Evolutionary conservation across 345 rosid genomes (phyloP), one percentile per base, ranked within the genome.

Genomic region (Isatis tinctoria): DNA sequence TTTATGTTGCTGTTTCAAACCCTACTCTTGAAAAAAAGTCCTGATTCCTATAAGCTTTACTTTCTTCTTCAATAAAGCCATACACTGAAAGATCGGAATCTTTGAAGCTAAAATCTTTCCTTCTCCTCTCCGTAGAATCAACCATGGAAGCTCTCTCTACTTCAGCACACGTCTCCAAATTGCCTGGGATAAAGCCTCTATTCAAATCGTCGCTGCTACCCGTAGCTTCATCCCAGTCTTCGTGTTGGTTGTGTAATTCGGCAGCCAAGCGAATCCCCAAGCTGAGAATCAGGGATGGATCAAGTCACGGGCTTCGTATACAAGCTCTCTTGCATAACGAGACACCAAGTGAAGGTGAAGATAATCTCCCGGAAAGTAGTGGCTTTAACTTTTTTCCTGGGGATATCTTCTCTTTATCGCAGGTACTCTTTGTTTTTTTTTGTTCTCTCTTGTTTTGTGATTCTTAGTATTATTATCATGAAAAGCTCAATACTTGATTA

Each of bases 141-240:
- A 57, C 79, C 73, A 87, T 90, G 98, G 98, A 92, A 62, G 79
- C 92, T 78, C 78, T 85, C 3, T 82, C 83, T 14, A 83, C 85
- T 70, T 76, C 83, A 17, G 30, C 70, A 44, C 30, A 79, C 75
- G 9, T 64, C 71, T 70, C 87, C 66, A 82, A 73, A 18, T 67
- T 84, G 68, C 87, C 85, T 2, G 78, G 86, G 47, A 36, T 83
- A 3, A 60, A 35, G 54, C 81, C 81, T 72, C 44, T 78, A 75
- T 79, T 73, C 58, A 32, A 73, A 64, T 47, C 83, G 32, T 58
- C 82, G 4, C 57, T 18, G 2, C 59, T n/a, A 1, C 41, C 60
- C 3, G 10, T 27, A 12, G 35, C 78, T 48, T 77, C 84, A 7
- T 72, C 82, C 0, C 75, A 79, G 43, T 70, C 85, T 39, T 72